Evolutionary conservation across 164 flowering plant genomes (phyloP), one percentile per base, ranked within the genome.

Genomic region (Vitis rotundifolia): DNA sequence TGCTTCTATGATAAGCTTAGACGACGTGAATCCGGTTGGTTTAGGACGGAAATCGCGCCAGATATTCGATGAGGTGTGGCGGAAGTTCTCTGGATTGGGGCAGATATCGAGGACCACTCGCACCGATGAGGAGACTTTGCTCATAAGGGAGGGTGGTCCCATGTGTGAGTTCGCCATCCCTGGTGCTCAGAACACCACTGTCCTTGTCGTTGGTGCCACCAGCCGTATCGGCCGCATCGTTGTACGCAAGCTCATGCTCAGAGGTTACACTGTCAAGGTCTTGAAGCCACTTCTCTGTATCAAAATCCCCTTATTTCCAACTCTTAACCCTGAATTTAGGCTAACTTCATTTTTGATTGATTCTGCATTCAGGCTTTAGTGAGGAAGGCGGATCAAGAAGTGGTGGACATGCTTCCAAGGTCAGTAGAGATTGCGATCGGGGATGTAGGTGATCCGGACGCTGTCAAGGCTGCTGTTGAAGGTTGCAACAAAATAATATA

Each of bases 201-300:
- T 95, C 4, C 92, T 95, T 15, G 98, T 95, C 1, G 91, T 93
- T 29, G 99, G 98, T 7, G 96, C 96, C 70, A 95, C 99, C 54
- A 91, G 98, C 71, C 82, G 94, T 13, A 89, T 93, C 16, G 99
- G 99, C 2, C 86, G 96, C 12, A 82, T 95, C 15, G 85, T 95
- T 15, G 88, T 91, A 47, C 85, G 99, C 9, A 93, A 93, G 77
- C 92, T 95, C 78, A 91, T 88, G 98, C 88, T 92, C 50, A 79
- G 99, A 67, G 99, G 99, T 44, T 95, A 95, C 80, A 81, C 80
- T 66, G 99, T 95, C 77, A 95, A 95, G 95, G 98, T 91, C 69
- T 37, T 37, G 44, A 37, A 1, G 26, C 26, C 26, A 1, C 26
- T 22, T 22, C 26, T 22, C 26, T 22, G 26, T 22, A 22, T 37